Conservation (phyloP, 768 basidiomycete genomes). For the Hypholoma sublateritium region DNA sequence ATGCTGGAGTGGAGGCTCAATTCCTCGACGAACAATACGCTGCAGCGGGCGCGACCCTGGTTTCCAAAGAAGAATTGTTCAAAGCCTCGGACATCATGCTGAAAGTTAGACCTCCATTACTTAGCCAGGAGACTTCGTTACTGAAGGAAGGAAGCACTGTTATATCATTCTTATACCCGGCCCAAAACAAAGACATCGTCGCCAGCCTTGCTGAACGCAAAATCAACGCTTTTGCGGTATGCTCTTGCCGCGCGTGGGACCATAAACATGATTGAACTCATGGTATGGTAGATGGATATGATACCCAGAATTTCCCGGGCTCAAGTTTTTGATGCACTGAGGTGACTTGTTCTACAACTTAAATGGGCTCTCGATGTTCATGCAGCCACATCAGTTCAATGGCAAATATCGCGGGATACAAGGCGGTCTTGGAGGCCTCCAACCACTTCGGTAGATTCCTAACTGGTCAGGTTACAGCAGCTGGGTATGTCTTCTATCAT, state of each 20-base stretch:
- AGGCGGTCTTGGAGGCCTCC: conserved; percentile 87
- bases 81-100: conserved; percentile 72
- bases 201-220: conserved; percentile 66
- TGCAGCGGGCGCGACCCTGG: conserved; percentile 77
- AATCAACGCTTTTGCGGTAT: conserved; percentile 69
- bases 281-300: conserved; percentile 68
- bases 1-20: conserved; percentile 71
- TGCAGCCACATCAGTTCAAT: conserved; percentile 60
- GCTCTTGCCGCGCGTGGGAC: conserved; percentile 16
- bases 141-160: conserved; percentile 77
- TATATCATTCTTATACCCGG: conserved; percentile 83
- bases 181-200: conserved; percentile 75
- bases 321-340: conserved; percentile 87
- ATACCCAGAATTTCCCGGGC: conserved; percentile 90
- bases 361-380: neutral
- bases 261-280: neutral
- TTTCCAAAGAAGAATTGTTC: conserved; percentile 72
- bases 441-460: conserved; percentile 88
- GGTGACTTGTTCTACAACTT: conserved; percentile 39
- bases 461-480: conserved; percentile 89
- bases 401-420: conserved; percentile 95
- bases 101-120: conserved; percentile 80
- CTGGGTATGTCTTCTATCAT: conserved; percentile 55
- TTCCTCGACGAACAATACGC: conserved; percentile 81
- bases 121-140: conserved; percentile 56